Evolutionary conservation across 2,329 filamentous ascomycete species (phyloP).

Genomic region (Scedosporium minutisporum): DNA sequence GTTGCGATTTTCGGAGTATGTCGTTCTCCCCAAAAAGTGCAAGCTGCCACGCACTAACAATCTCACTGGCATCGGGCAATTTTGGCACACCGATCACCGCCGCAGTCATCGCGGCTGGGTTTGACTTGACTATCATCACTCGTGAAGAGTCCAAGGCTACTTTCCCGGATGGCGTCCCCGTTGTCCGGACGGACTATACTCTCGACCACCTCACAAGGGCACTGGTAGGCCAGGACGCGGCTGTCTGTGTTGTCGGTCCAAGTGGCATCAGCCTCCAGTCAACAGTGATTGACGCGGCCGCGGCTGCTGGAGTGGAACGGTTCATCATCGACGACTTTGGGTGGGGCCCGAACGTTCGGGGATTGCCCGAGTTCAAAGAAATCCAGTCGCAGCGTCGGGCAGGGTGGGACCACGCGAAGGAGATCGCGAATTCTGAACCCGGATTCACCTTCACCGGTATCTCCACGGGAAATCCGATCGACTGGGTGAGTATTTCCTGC

Average conservation of each 20-base stretch:
- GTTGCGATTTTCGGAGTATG: slow-evolving; percentile 26
- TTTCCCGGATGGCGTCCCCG: slow-evolving; percentile 18
- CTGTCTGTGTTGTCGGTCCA: slow-evolving; percentile 29
- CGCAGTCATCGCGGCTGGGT: slow-evolving; percentile 2
- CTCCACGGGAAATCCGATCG: slow-evolving; percentile 33
- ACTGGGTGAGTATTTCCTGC: slow-evolving; percentile 32
- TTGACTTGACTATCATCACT: slow-evolving; percentile 7
- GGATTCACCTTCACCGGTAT: slow-evolving; percentile 42
- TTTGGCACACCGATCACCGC: slow-evolving; percentile 7
- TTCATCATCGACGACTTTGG: slow-evolving; percentile 42
- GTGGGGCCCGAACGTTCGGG: slow-evolving; percentile 14
- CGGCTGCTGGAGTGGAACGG: slow-evolving; percentile 40
- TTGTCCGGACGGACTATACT: slow-evolving; percentile 18
- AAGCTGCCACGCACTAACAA: background rate
- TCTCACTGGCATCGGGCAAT: background rate
- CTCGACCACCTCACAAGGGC: slow-evolving; percentile 16
- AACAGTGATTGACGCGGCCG: slow-evolving; percentile 39
- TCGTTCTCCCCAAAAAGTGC: background rate
- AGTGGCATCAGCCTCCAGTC: slow-evolving; percentile 29
- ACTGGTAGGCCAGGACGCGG: slow-evolving; percentile 11
- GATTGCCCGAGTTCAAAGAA: slow-evolving; percentile 23
- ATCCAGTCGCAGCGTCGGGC: background rate
- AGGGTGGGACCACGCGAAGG: slow-evolving; percentile 5
- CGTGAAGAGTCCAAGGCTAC: slow-evolving; percentile 16
- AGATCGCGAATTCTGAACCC: slow-evolving; percentile 13